Base-by-base conservation (phyloP, 2,329 filamentous ascomycete species). In the Fusarium kyushuense region DNA sequence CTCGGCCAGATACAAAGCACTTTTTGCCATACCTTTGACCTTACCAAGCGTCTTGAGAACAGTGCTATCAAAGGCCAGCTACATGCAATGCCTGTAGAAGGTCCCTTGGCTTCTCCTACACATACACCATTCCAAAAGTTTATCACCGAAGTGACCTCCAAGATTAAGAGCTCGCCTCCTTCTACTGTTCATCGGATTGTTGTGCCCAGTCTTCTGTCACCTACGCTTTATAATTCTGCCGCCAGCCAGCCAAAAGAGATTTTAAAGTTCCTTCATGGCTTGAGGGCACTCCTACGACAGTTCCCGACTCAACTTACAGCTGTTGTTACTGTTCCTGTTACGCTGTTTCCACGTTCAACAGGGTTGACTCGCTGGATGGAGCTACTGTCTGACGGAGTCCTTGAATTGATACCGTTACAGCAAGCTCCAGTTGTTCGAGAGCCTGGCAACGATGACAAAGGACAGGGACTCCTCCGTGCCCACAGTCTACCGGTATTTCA, bases 361-460 rank as follows among this genome's bases (percentile, higher is more conserved):
- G 94, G 92, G 2, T 83, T 97, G 13, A 89, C 92, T 13, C 88
- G 93, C 48, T 97, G 93, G 92, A 90, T 94, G 65, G 96, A 99
- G 76, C 82, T 93, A 4, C 82, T 98, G 2, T 89, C 85, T 68
- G 96, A 99, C 74, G 93, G 93, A 7, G 92, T 97, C 9, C 81
- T 97, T 23, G 94, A 98, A 79, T 84, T 99, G 16, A 89, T 92
- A 29, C 74, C 96, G 81, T 80, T 95, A 83, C 88, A 60, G 82
- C 87, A 51, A 81, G 83, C 56, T 77, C 86, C 77, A 6, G 82
- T 86, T 86, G 86, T 45, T 81, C 84, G 40, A 83, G 80, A 70
- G 60, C 75, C 63, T 35, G 78, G 86, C 6, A 90, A 92, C 62
- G 93, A 97, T 60, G 89, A 75, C 27, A 79, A 90, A 58, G 90